These are phyloP conservation scores for Annulohypoxylon nitens DNA, from an alignment of 495 filamentous ascomycete species.

Conservation along the genomic window DNA sequence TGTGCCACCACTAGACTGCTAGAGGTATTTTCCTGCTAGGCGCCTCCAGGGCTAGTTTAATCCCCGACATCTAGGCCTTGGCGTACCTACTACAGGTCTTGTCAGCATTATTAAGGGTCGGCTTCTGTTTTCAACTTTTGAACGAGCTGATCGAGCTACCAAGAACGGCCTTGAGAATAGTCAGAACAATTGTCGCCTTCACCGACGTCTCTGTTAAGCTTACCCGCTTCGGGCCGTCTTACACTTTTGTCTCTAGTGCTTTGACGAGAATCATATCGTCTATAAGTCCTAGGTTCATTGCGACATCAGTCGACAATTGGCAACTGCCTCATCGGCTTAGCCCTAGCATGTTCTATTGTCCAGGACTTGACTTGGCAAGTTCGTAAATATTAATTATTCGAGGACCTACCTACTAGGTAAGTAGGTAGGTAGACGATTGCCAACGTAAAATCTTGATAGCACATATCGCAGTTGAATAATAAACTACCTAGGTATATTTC, in stretches of 20 bases:
- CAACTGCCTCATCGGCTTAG: constrained; percentile 35
- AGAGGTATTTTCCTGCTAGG: not conserved
- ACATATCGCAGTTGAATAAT: not conserved
- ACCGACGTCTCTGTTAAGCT: constrained; percentile 14
- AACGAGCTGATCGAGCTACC: not conserved
- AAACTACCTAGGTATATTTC: not conserved
- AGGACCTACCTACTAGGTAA: not conserved
- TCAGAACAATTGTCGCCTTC: not conserved
- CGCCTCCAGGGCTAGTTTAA: not conserved
- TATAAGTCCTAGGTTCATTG: not conserved
- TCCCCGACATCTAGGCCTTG: constrained; percentile 17
- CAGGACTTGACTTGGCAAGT: constrained; percentile 15
- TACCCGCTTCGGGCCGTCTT: constrained; percentile 10
- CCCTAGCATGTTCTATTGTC: not conserved
- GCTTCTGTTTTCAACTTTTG: not conserved
- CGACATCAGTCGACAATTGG: not conserved
- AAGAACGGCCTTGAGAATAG: not conserved
- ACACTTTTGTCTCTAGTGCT: constrained; percentile 1
- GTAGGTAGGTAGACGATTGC: too few species aligned
- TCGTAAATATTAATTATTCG: constrained; percentile 23
- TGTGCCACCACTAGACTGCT: constrained; percentile 8
- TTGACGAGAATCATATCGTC: not conserved
- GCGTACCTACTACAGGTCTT: constrained; percentile 10
- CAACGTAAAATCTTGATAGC: not conserved
- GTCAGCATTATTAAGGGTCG: constrained; percentile 31